Conservation (phyloP, 352 stramenopile genomes). For the Phytophthora boehmeriae region DNA sequence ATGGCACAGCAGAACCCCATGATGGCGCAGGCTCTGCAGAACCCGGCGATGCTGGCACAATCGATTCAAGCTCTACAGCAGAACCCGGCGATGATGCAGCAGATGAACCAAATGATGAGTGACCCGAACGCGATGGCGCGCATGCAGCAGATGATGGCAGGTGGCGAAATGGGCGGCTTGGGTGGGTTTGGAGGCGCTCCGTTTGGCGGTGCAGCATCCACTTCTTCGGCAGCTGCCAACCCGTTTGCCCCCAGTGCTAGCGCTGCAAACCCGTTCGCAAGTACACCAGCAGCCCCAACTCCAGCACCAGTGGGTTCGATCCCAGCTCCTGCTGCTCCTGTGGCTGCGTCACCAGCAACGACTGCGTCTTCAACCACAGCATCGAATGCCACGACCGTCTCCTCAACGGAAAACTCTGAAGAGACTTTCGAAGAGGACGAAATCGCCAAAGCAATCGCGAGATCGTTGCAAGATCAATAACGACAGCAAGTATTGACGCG, state of each 20-base stretch:
- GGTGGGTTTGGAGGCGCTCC: conserved; percentile 30
- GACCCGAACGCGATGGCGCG: conserved; percentile 71
- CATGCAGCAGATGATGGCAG: conserved; percentile 76
- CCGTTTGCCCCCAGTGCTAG: conserved; percentile 42
- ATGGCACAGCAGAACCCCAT: conserved; percentile 82
- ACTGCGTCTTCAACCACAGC: conserved; percentile 6
- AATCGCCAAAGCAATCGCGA: conserved; percentile 79
- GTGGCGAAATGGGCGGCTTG: conserved; percentile 26
- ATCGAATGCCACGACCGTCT: conserved; percentile 13
- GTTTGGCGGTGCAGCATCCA: conserved; percentile 33
- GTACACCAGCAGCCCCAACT: conserved; percentile 12
- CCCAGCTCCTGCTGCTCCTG: conserved; percentile 9
- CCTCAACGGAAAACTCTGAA: conserved; percentile 20
- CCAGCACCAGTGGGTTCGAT: conserved; percentile 6
- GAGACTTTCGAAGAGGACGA: conserved; percentile 74
- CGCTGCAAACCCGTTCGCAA: conserved; percentile 21
- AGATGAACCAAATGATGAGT: conserved; percentile 83
- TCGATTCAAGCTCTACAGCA: conserved; percentile 73
- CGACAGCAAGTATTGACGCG: not conserved
- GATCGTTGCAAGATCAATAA: conserved; percentile 78
- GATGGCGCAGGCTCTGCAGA: conserved; percentile 77
- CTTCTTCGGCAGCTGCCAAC: conserved; percentile 31
- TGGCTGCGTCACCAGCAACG: conserved; percentile 9
- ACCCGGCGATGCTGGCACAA: conserved; percentile 72
- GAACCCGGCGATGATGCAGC: conserved; percentile 83